Conservation (phyloP, 352 stramenopile species). For the Pythium utonaiense region DNA sequence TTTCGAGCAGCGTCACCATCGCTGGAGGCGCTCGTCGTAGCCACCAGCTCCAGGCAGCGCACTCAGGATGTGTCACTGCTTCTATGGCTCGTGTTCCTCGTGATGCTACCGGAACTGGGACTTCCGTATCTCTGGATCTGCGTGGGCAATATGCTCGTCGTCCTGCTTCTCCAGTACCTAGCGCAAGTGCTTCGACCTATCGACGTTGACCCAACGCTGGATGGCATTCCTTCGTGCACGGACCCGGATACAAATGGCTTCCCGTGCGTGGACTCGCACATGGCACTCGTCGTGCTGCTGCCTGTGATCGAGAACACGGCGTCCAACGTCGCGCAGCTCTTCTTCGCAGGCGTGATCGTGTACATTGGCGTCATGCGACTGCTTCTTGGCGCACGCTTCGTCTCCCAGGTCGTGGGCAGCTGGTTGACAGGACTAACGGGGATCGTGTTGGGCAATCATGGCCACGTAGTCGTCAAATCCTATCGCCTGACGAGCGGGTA, state of each 20-base stretch:
- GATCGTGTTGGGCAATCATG: conserved; percentile 55
- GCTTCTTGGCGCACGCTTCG: conserved; percentile 46
- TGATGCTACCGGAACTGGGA: conserved; percentile 47
- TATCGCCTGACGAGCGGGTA: conserved; percentile 43
- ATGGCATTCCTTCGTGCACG: conserved; percentile 19
- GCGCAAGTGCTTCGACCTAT: conserved; percentile 41
- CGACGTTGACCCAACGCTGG: conserved; percentile 40
- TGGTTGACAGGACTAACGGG: conserved; percentile 57
- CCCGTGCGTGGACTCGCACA: conserved; percentile 73
- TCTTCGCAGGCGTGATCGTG: conserved; percentile 22
- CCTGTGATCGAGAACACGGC: conserved; percentile 45
- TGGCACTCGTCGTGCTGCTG: conserved; percentile 64
- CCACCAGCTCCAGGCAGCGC: conserved; percentile 49
- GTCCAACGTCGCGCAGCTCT: conserved; percentile 25
- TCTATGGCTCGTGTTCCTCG: conserved; percentile 69
- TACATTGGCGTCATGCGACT: conserved; percentile 36
- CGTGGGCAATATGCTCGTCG: conserved; percentile 47
- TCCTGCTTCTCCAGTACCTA: conserved; percentile 47
- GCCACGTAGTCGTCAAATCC: conserved; percentile 39
- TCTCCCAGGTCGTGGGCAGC: conserved; percentile 55
- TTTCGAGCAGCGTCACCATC: conserved; percentile 13
- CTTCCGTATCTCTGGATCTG: conserved; percentile 71
- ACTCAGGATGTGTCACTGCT: conserved; percentile 62
- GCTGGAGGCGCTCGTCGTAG: conserved; percentile 38
- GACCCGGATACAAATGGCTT: conserved; percentile 55